Evolutionary conservation across 2,329 filamentous ascomycete genomes (phyloP), one percentile per base, ranked within the genome.

Genomic region (Apiospora hydei): DNA sequence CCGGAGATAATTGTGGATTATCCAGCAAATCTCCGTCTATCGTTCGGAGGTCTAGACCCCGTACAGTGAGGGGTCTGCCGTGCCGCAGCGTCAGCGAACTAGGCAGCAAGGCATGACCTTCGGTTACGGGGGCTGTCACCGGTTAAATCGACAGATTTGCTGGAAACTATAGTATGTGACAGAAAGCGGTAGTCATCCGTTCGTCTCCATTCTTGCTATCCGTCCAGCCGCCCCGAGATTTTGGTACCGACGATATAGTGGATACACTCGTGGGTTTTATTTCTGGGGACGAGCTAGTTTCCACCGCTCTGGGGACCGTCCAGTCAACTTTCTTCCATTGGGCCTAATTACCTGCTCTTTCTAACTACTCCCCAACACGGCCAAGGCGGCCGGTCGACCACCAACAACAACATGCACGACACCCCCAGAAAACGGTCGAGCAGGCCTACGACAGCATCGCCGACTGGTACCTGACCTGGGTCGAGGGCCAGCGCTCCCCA

Each of bases 371-470:
- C 24, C n/a, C 16, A 66, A n/a, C 64, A 24, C 38, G 18, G 64
- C 21, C 14, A 67, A 41, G 38, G 10, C 38, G 7, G 14, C 10
- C 30, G n/a, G 18, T 24, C 34, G n/a, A 46, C n/a, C n/a, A n/a
- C n/a, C 41, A 21, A 3, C 4, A 14, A 30, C 41, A 57, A 69
- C 2, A 69, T 69, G 68, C 14, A n/a, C 18, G 30, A 51, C 14
- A 26, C 47, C 68, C 68, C 34, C 34, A 69, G n/a, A 41, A 26
- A 21, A 57, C 53, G 8, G 68, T 69, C 68, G 68, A 69, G 30
- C n/a, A 57, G 16, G 68, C 68, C 5, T 69, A 69, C 47, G 68
- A 69, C 47, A 41, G n/a, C 47, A 69, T 69, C 18, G 47, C 68
- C 5, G 68, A 44, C n/a, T 69, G 68, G 68, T 69, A 69, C 34